A percentile compares a stretch with the other conserved stretches of the same genome.
These are phyloP conservation scores for Blastobotrys elegans DNA, from an alignment of 1,139 yeast genomes.

Conservation along the genomic window DNA sequence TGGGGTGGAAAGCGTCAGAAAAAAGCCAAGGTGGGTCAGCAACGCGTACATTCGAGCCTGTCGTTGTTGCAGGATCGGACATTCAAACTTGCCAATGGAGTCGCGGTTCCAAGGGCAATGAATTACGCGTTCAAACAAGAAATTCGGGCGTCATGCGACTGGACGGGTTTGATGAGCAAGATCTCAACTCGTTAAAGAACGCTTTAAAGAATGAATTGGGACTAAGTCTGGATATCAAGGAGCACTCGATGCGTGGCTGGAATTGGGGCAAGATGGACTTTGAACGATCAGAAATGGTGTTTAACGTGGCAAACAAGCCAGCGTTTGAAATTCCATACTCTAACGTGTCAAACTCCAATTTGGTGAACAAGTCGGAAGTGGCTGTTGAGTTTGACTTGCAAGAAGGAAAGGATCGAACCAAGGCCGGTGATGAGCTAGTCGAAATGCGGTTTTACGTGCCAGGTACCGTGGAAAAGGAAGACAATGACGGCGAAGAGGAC, in stretches of 20 bases:
- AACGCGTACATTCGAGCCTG: slow-evolving; percentile 54
- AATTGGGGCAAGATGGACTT: slow-evolving; percentile 96
- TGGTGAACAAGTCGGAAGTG: slow-evolving; percentile 90
- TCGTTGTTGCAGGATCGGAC: slow-evolving; percentile 80
- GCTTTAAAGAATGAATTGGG: slow-evolving; percentile 76
- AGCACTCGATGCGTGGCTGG: slow-evolving; percentile 97
- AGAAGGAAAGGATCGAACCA: slow-evolving; percentile 49
- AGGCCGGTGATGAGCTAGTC: slow-evolving; percentile 90
- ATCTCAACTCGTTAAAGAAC: slow-evolving; percentile 72
- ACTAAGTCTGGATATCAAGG: slow-evolving; percentile 70
- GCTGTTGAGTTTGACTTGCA: slow-evolving; percentile 78
- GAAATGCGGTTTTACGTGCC: slow-evolving; percentile 93
- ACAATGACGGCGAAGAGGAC: slow-evolving; percentile 28
- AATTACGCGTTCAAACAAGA: slow-evolving; percentile 81
- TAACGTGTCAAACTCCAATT: slow-evolving; percentile 77
- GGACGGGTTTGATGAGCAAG: slow-evolving; percentile 87
- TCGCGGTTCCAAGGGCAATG: slow-evolving; percentile 88
- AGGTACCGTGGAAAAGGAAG: slow-evolving; percentile 55
- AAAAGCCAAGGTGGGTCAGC: slow-evolving; percentile 49
- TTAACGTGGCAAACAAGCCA: slow-evolving; percentile 83
- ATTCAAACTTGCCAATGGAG: slow-evolving; percentile 83
- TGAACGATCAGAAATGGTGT: slow-evolving; percentile 85
- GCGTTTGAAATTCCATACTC: slow-evolving; percentile 85
- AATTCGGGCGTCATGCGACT: slow-evolving; percentile 79
- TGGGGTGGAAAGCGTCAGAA: slow-evolving; percentile 88